A percentile compares a stretch with the other conserved stretches of the same genome.
Conservation (phyloP, 148 eudicot genomes). For the Rheum nobile region DNA sequence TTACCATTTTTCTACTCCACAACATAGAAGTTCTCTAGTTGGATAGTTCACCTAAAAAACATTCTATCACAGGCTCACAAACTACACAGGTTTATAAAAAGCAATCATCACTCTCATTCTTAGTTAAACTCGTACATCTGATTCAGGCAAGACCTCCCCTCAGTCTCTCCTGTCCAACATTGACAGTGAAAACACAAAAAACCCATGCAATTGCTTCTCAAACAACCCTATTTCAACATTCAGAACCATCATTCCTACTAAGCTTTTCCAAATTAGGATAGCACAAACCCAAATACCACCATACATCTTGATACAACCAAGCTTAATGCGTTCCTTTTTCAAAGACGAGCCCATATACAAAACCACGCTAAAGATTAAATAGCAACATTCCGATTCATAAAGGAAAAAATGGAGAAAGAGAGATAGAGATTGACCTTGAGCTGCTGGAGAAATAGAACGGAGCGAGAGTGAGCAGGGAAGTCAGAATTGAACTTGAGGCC, state of each 20-base stretch:
- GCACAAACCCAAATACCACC: not conserved
- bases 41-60: not conserved
- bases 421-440: conserved; percentile 59
- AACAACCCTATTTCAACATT: not conserved
- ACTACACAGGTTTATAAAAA: not conserved
- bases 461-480: conserved; percentile 76
- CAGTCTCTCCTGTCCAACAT: not conserved
- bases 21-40: not conserved
- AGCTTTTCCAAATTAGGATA: not conserved
- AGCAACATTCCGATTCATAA: not conserved
- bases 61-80: not conserved
- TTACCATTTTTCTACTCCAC: not conserved
- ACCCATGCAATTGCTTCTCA: not conserved
- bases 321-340: not conserved
- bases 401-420: not conserved
- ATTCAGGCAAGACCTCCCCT: not conserved
- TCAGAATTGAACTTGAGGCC: conserved; percentile 74
- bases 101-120: not conserved
- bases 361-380: not conserved
- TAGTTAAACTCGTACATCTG: not conserved
- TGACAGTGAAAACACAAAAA: not conserved
- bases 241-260: not conserved
- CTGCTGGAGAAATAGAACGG: conserved; percentile 74
- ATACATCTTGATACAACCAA: not conserved
- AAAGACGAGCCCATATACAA: not conserved